Evolutionary conservation across 495 filamentous ascomycete genomes (phyloP).

Genomic region (Penicillium flavigenum): DNA sequence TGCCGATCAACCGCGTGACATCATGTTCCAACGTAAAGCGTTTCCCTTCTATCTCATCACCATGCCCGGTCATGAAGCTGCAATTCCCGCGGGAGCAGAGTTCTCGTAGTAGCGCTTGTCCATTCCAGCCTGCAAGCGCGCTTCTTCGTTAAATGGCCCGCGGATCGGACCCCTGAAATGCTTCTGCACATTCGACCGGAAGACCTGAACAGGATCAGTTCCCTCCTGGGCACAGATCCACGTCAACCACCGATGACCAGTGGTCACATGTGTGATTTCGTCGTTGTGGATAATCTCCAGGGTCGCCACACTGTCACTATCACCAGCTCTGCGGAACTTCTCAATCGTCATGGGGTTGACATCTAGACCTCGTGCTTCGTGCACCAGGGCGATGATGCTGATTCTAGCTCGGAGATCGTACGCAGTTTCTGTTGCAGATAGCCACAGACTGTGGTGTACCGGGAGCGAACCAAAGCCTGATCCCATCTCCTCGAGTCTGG

Average conservation of each 20-base stretch:
- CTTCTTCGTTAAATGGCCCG: constrained; percentile 53
- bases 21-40: constrained; percentile 11
- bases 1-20: constrained; percentile 6
- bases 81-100: constrained; percentile 6
- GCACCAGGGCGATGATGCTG: constrained; percentile 53
- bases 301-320: constrained; percentile 44
- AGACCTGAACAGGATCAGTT: constrained; percentile 51
- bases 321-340: constrained; percentile 50
- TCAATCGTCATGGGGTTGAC: constrained; percentile 56
- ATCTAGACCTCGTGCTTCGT: constrained; percentile 53
- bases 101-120: constrained; percentile 48
- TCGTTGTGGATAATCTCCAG: constrained; percentile 54
- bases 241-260: constrained; percentile 52
- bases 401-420: constrained; percentile 52
- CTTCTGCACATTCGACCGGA: constrained; percentile 48
- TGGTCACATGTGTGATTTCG: constrained; percentile 57
- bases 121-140: constrained; percentile 50
- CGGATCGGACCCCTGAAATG: constrained; percentile 48
- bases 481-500: constrained; percentile 50
- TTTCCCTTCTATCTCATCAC: not conserved
- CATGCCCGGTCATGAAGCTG: constrained; percentile 11
- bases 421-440: constrained; percentile 47
- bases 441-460: constrained; percentile 53
- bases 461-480: constrained; percentile 51
- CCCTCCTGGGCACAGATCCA: constrained; percentile 54